Base-by-base conservation (phyloP, 148 eudicot genomes). In the Silene latifolia region DNA sequence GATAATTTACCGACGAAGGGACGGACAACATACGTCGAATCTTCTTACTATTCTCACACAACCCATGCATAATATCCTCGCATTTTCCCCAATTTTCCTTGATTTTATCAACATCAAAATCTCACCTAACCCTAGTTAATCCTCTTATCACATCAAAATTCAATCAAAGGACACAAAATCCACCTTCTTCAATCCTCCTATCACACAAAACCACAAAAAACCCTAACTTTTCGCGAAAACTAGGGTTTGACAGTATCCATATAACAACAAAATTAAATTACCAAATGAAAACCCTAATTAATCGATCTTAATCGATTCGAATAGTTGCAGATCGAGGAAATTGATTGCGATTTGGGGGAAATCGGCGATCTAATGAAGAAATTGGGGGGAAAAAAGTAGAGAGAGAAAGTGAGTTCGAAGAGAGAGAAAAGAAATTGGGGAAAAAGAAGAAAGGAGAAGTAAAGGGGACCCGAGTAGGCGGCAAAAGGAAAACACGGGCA, bases 11-110 rank as follows among this genome's bases (percentile, higher is more conserved):
- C 44, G 62, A 32, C 24, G 74, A 67, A 60, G 81, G 73, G 68
- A 69, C 56, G 18, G 82, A 54, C 77, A 72, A 63, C 82, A 79
- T 78, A 69, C 60, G 80, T 74, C 76, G 75, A 78, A 64, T 62
- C 77, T 35, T 57, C 54, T 79, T 79, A 29, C 82, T 79, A 74
- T 11, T 69, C 77, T 67, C 70, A 21, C 82, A 56, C 35, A 32
- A 32, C 73, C 74, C 77, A 69, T 79, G 78, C 82, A 79, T 79
- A 69, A 51, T 69, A 79, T 46, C 70, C 82, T 79, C 35, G 74
- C 82, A 79, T 79, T 79, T 79, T 79, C 82, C 74, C 82, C 82
- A 14, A 69, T 21, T 79, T 74, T 63, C 17, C 70, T 35, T 32
- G 58, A 57, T 67, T 67, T 72, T 73, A 74, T 74, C 82, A 79